These are phyloP conservation scores for Clarireedia hainanense DNA, from an alignment of 2,329 filamentous ascomycete genomes.

Conservation along the genomic window DNA sequence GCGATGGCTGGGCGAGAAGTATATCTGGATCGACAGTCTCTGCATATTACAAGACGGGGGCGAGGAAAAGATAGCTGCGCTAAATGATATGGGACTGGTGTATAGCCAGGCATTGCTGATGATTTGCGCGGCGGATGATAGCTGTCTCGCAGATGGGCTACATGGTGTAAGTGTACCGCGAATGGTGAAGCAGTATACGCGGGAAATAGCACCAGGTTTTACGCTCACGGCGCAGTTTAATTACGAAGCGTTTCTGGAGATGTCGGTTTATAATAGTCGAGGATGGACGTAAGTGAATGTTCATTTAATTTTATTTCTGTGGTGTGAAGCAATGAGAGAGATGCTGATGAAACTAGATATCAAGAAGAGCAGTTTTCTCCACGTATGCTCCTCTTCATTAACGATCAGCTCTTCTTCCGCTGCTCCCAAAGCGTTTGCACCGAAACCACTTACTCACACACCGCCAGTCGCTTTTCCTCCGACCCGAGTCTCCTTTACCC, in stretches of 20 bases:
- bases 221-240: background rate
- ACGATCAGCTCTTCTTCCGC: conserved; percentile 6
- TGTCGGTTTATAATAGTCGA: background rate
- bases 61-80: background rate
- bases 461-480: background rate
- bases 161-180: background rate
- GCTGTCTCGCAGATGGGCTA: background rate
- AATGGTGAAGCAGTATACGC: background rate
- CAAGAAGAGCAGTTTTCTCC: conserved; percentile 7
- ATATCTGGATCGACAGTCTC: conserved; percentile 6
- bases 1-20: background rate
- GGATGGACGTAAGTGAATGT: background rate
- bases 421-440: background rate
- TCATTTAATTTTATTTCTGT: background rate
- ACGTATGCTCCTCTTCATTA: conserved; percentile 6
- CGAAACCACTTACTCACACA: conserved; percentile 1
- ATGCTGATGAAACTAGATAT: background rate
- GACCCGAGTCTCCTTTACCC: background rate
- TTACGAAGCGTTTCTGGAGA: background rate
- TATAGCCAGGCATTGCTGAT: conserved; percentile 2
- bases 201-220: background rate
- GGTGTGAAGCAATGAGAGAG: background rate
- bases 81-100: conserved; percentile 4
- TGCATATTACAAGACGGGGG: conserved; percentile 7
- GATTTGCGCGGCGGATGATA: conserved; percentile 1